Percentiles rank a stretch among this genome's conserved stretches.
Evolutionary conservation across 164 flowering plant species (phyloP).

Genomic region (Magnolia kwangsiensis): DNA sequence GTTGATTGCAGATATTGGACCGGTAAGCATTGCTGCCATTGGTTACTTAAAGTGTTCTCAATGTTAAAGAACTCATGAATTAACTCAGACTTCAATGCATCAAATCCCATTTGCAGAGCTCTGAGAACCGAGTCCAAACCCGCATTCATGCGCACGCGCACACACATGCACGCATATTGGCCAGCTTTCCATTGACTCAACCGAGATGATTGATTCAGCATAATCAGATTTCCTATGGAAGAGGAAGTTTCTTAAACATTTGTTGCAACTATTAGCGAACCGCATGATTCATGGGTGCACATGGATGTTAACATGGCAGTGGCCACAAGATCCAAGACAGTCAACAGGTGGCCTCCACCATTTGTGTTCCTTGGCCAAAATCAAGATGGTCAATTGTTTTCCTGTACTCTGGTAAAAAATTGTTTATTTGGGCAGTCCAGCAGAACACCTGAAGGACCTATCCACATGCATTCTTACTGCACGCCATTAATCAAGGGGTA

Average conservation of each 20-base stretch:
- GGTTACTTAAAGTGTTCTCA: not conserved
- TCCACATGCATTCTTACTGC: not conserved
- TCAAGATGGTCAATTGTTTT: not conserved
- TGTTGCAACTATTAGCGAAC: too few relatives aligned
- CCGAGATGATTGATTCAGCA: not conserved
- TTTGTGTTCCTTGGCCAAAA: not conserved
- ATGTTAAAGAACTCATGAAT: not conserved
- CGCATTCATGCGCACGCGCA: not conserved
- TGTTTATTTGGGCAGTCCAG: too few relatives aligned
- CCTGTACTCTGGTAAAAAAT: too few relatives aligned
- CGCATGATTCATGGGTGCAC: too few relatives aligned
- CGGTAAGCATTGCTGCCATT: constrained; percentile 43
- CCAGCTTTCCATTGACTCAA: not conserved
- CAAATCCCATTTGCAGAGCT: not conserved
- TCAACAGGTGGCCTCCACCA: not conserved
- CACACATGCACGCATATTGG: not conserved
- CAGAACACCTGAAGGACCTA: too few relatives aligned
- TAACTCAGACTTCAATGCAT: not conserved
- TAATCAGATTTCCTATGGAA: too few relatives aligned
- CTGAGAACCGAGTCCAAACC: not conserved
- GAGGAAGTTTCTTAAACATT: too few relatives aligned
- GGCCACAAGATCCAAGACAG: too few relatives aligned
- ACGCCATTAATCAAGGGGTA: not conserved
- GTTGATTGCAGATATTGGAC: constrained; percentile 91
- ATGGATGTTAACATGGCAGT: too few relatives aligned